Evolutionary conservation across 2,329 filamentous ascomycete species (phyloP).

Genomic region (Apiospora kogelbergensis): DNA sequence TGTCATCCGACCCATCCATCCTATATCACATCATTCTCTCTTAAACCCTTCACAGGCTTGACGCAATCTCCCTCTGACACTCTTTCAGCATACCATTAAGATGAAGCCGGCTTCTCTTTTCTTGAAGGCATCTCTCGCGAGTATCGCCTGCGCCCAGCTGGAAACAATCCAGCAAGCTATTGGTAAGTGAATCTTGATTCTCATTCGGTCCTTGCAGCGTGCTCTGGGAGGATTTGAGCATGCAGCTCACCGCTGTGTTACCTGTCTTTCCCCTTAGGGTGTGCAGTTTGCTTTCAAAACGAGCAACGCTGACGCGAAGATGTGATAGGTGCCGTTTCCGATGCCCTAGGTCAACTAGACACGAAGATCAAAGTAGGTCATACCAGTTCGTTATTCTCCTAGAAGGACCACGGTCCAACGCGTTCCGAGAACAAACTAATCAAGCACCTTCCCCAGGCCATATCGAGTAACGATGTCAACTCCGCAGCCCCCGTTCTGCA

Average conservation of each 20-base stretch:
- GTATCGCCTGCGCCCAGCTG: slow-evolving; percentile 52
- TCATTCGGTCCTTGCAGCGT: too few species aligned
- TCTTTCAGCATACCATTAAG: not conserved
- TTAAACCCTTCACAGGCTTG: not conserved
- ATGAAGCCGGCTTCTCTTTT: slow-evolving; percentile 38
- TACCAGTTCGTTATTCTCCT: too few species aligned
- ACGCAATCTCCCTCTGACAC: not conserved
- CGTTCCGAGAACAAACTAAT: not conserved
- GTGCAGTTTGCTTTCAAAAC: too few species aligned
- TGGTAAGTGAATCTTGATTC: slow-evolving; percentile 23
- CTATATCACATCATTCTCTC: not conserved
- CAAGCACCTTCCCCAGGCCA: slow-evolving; percentile 10
- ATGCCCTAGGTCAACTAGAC: slow-evolving; percentile 56
- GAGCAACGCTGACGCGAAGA: too few species aligned
- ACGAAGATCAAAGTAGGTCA: slow-evolving; percentile 17
- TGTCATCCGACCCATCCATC: not conserved
- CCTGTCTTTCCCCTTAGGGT: too few species aligned
- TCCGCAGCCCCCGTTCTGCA: slow-evolving; percentile 34
- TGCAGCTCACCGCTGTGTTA: too few species aligned
- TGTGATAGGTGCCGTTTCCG: slow-evolving; percentile 45
- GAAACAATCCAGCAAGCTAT: slow-evolving; percentile 59
- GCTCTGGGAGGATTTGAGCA: too few species aligned
- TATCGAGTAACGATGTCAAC: slow-evolving; percentile 50
- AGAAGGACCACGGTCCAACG: not conserved
- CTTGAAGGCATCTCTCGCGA: slow-evolving; percentile 48